These are phyloP conservation scores for Agaricales sp. DNA, from an alignment of 1,284 basidiomycete genomes.

Conservation along the genomic window DNA sequence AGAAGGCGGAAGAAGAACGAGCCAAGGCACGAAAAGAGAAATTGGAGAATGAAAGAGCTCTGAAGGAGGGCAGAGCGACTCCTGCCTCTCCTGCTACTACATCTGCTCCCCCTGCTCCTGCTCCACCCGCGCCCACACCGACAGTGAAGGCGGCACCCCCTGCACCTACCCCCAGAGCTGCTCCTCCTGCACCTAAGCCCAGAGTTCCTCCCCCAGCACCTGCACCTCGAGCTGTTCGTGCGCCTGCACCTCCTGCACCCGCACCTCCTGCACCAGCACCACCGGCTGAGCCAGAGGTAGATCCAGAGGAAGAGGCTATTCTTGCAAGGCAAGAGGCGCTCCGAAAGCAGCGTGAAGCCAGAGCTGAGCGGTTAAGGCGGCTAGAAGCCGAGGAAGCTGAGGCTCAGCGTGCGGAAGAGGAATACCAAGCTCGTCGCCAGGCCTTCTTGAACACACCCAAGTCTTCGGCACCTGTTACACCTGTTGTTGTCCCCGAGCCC, in stretches of 20 bases:
- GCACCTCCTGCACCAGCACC: slow-evolving; percentile 19
- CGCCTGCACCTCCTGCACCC: slow-evolving; percentile 21
- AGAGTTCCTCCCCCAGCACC: slow-evolving; percentile 20
- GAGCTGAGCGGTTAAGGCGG: slow-evolving; percentile 50
- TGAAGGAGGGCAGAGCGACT: slow-evolving; percentile 33
- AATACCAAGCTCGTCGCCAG: slow-evolving; percentile 36
- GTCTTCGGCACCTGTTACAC: slow-evolving; percentile 24
- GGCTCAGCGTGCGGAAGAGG: slow-evolving; percentile 51
- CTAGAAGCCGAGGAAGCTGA: slow-evolving; percentile 71
- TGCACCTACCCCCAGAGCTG: slow-evolving; percentile 21
- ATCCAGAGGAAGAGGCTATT: slow-evolving; percentile 58
- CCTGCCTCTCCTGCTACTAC: slow-evolving; percentile 17
- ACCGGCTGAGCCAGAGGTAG: slow-evolving; percentile 29
- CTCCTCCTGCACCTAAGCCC: slow-evolving; percentile 24
- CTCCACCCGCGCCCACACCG: slow-evolving; percentile 17
- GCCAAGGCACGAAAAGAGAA: slow-evolving; percentile 61
- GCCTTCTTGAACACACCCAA: slow-evolving; percentile 25
- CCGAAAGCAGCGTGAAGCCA: slow-evolving; percentile 56
- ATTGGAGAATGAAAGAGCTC: slow-evolving; percentile 55
- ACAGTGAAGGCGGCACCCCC: slow-evolving; percentile 14
- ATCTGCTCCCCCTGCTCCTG: slow-evolving; percentile 20
- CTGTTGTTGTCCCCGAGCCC: slow-evolving; percentile 20
- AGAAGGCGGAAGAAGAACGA: slow-evolving; percentile 69
- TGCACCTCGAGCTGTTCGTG: slow-evolving; percentile 12
- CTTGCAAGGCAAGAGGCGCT: slow-evolving; percentile 55